Evolutionary conservation across 495 filamentous ascomycete genomes (phyloP), one percentile per base, ranked within the genome.

Genomic region (Xylaria venustula): DNA sequence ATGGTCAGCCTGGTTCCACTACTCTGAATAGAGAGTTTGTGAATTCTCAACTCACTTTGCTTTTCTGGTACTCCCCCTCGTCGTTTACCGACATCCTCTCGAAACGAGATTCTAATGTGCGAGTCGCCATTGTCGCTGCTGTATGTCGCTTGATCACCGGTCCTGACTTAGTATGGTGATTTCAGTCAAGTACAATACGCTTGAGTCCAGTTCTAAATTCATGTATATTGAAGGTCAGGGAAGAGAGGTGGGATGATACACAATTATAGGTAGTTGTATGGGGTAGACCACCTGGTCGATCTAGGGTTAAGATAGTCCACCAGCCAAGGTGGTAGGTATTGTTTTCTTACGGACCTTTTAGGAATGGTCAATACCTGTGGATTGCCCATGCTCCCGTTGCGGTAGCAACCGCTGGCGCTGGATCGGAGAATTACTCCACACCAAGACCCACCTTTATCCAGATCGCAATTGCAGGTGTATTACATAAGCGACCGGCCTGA

Each of bases 21-120:
- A 22, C 7, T 20, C 9, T 50, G 53, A 17, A 20, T 40, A n/a
- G 5, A 28, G 14, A 23, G n/a, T 30, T 11, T 2, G 36, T 37
- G 14, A 34, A 23, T 42, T 15, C 20, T 63, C 60, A 49, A 61
- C 62, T 17, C 75, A 91, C 90, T 85, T 93, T 93, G 25, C 83
- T 74, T 73, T 92, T 93, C 44, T 80, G 77, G 64, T 86, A 85
- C 7, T 90, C 88, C 64, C 90, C 91, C 67, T 93, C 91, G 67
- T 92, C 91, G 64, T 87, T 89, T 36, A 96, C 87, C 17, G 90
- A 87, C 71, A 94, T 77, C 64, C 85, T 87, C 83, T 92, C 91
- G 68, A 96, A 88, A 51, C 89, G 88, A 77, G 89, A 77, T 70
- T 96, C 91, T 14, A 96, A 69, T 30, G 73, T 74, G 60, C 80